These are phyloP conservation scores for Citrus mangshanensis DNA, from an alignment of 345 rosid genomes.

Conservation along the genomic window DNA sequence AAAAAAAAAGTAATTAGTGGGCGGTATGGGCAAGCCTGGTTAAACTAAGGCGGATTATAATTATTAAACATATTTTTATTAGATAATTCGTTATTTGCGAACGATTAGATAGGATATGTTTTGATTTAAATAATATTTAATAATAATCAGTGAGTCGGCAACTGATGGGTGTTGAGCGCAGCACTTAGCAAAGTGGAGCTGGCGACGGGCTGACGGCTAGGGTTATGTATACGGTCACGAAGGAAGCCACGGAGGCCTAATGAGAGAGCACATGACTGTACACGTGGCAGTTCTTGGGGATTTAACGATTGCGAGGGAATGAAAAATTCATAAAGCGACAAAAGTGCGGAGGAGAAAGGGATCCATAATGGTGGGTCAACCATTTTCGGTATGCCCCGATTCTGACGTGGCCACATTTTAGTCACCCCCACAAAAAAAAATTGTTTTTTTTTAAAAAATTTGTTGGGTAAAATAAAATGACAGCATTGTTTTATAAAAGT, in stretches of 20 bases:
- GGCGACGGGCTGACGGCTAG: constrained; percentile 52
- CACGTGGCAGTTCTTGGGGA: constrained; percentile 27
- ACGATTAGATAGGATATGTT: background rate
- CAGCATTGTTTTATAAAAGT: background rate
- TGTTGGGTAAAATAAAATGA: constrained; percentile 8
- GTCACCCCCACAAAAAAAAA: constrained; percentile 3
- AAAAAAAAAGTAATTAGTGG: background rate
- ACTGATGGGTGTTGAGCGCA: background rate
- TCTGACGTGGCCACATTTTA: constrained; percentile 51
- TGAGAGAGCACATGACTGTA: constrained; percentile 9
- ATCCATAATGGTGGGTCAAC: constrained; percentile 45
- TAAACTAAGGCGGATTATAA: too few relatives aligned
- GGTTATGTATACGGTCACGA: constrained; percentile 22
- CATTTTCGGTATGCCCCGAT: constrained; percentile 29
- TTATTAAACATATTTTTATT: background rate
- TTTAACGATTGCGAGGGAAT: constrained; percentile 19
- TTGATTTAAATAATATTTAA: background rate
- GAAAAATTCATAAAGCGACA: constrained; percentile 20
- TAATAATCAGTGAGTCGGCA: too few relatives aligned
- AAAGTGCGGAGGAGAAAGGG: constrained; percentile 16
- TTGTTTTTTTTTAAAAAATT: background rate
- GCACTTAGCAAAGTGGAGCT: background rate
- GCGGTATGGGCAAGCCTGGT: background rate
- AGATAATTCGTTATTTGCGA: background rate
- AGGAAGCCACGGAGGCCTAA: constrained; percentile 20